Base-by-base conservation (phyloP, 2,329 filamentous ascomycete species). In the Trichoderma citrinoviride region DNA sequence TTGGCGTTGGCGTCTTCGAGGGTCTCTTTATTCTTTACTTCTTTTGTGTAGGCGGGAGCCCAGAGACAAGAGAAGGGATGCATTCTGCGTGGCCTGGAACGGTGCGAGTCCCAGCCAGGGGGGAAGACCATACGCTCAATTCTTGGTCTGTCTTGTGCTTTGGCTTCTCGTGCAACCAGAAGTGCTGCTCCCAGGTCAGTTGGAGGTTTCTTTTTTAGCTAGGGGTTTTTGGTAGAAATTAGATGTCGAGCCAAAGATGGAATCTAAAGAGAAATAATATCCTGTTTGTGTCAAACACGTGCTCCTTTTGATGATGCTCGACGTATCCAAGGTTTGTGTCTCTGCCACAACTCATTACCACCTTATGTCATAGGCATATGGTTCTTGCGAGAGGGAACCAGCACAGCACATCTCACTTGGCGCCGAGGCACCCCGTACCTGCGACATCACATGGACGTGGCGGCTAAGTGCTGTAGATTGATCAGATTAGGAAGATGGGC, bases 1-100 rank as follows among this genome's bases (percentile, higher is more conserved):
- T 25, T 66, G 74, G 74, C 73, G 74, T 75, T 71, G 74, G 74
- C 73, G 74, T 75, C 69, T 68, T 53, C 66, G 64, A 57, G 64
- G 52, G 49, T 57, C 40, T 37, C 46, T 47, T 47, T 58, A 21
- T 55, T 50, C 44, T 40, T 49, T 50, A 17, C 47, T 43, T 21
- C n/a, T 44, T 55, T 29, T 54, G 47, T 14, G 57, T 61, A 43
- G 25, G 56, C 52, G 57, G 33, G 17, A 52, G 41, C 44, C 33
- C 21, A 15, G n/a, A 44, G 40, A 58, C 58, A 47, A 54, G 58
- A 40, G 56, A 61, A 54, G 47, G 49, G 64, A 56, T 44, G 23
- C 40, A 21, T 33, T 40, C 55, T n/a, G 14, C 14, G 33, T 21
- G 52, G 15, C 53, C 5, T 7, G 46, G 55, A 55, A 55, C 49